Evolutionary conservation across 306 rosid species (phyloP).

Genomic region (Corylus heterophylla): DNA sequence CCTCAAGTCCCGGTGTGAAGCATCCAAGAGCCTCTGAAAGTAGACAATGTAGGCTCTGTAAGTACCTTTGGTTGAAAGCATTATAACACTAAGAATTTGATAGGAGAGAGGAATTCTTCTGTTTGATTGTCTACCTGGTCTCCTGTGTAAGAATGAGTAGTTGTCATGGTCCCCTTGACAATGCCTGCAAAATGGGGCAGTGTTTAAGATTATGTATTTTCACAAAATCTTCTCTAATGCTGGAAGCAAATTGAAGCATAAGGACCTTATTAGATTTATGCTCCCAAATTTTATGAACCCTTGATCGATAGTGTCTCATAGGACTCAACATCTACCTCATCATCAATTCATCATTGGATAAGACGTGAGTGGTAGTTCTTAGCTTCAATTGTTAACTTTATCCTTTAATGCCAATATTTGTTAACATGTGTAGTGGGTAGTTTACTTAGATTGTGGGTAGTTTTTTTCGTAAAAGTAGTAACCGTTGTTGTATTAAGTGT

Average conservation of each 20-base stretch:
- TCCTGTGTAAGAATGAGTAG: conserved; percentile 99
- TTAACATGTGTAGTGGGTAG: too few species aligned
- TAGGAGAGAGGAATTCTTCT: neutral
- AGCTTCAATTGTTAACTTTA: too few species aligned
- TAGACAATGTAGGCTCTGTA: conserved; percentile 6
- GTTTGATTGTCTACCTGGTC: conserved; percentile 63
- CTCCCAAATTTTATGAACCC: neutral
- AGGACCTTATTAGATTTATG: conserved; percentile 2
- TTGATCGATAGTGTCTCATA: too few species aligned
- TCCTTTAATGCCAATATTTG: too few species aligned
- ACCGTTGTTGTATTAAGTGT: too few species aligned
- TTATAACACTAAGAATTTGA: neutral
- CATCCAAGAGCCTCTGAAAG: conserved; percentile 90
- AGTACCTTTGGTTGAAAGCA: neutral
- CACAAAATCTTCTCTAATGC: neutral
- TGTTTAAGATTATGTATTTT: neutral
- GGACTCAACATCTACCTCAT: too few species aligned
- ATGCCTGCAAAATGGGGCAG: conserved; percentile 54
- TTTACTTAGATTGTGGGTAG: too few species aligned
- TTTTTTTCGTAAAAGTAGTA: too few species aligned
- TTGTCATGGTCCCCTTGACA: conserved; percentile 99
- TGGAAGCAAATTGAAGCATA: neutral
- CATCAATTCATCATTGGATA: too few species aligned
- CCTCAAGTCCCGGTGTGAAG: conserved; percentile 96
- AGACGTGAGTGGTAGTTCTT: too few species aligned